These are phyloP conservation scores for Ceratobasidium sp. DNA, from an alignment of 1,284 basidiomycete species.

Conservation along the genomic window DNA sequence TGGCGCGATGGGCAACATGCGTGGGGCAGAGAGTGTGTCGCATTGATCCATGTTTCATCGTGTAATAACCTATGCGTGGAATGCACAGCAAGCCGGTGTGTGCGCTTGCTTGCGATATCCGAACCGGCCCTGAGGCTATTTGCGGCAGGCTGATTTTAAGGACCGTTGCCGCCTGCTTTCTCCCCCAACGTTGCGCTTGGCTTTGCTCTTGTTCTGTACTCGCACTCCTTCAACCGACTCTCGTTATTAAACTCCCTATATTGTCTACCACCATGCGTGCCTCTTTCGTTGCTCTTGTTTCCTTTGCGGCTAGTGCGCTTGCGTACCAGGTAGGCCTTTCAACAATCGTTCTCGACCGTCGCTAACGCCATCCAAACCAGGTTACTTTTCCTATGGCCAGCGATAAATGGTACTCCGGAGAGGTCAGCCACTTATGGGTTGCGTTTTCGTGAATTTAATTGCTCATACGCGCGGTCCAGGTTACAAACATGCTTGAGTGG, in stretches of 20 bases:
- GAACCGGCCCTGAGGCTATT: constrained; percentile 14
- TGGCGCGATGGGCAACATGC: not conserved
- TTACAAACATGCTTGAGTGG: constrained; percentile 37
- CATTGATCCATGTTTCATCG: not conserved
- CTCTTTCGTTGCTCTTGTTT: constrained; percentile 33
- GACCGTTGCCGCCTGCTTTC: constrained; percentile 11
- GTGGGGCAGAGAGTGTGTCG: not conserved
- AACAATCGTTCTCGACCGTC: constrained; percentile 11
- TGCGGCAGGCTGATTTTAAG: not conserved
- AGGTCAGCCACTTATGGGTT: not conserved
- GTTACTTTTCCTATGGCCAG: constrained; percentile 23
- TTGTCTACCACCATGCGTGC: constrained; percentile 31
- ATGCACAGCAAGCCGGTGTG: not conserved
- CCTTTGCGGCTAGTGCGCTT: constrained; percentile 35
- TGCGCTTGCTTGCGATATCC: not conserved
- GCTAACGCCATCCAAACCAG: constrained; percentile 31
- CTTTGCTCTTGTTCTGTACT: not conserved
- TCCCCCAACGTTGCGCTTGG: not conserved
- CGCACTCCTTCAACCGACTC: constrained; percentile 7
- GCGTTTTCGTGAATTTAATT: not conserved
- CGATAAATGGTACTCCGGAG: constrained; percentile 25
- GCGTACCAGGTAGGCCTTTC: constrained; percentile 35
- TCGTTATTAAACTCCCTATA: not conserved
- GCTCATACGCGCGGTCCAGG: constrained; percentile 16
- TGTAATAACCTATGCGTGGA: constrained; percentile 6